Base-by-base conservation (phyloP, 768 basidiomycete genomes). In the Auricularia cornea region DNA sequence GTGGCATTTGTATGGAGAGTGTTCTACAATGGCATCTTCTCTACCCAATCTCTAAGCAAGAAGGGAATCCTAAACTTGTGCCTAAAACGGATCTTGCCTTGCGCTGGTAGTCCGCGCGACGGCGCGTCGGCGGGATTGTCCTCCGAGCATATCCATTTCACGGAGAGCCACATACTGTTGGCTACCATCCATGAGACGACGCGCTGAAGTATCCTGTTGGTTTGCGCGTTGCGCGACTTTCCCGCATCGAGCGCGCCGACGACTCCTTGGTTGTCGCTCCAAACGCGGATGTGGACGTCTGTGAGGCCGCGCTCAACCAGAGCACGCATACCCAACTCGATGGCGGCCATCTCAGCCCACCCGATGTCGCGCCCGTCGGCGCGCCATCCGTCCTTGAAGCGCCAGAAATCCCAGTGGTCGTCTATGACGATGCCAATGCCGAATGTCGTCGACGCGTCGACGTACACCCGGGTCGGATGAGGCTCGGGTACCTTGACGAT, bases 321-420 rank as follows among this genome's bases (percentile, higher is more conserved):
- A 2, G 74, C 70, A 1, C 70, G 71, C 1, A 81, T 32, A 0
- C 77, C 79, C 1, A 81, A 68, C 61, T 81, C 79, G 1, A 80
- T 70, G 0, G 78, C 80, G 0, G 77, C 73, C 70, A 80, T 75
- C 67, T 81, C 80, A 0, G 74, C 77, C 80, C 80, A 81, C 3
- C 75, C 74, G 28, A 79, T 81, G 62, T 75, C 68, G 5, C 75
- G 48, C 6, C 72, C 71, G 0, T 70, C 60, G 3, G 59, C 35
- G 18, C 67, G 65, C 74, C 76, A 77, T 6, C 75, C 74, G 0
- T 64, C 48, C 23, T 61, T 69, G 14, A 80, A 68, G 29, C 70
- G 65, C 80, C 78, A 82, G 0, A 79, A 74, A 0, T 76, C 65
- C 79, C 79, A 82, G 1, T 59, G 41, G 1, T 68, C 68, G 3